phyloP scores from a whole-genome alignment of 805 yeast genomes.

The Kodamaea laetipori region DNA sequence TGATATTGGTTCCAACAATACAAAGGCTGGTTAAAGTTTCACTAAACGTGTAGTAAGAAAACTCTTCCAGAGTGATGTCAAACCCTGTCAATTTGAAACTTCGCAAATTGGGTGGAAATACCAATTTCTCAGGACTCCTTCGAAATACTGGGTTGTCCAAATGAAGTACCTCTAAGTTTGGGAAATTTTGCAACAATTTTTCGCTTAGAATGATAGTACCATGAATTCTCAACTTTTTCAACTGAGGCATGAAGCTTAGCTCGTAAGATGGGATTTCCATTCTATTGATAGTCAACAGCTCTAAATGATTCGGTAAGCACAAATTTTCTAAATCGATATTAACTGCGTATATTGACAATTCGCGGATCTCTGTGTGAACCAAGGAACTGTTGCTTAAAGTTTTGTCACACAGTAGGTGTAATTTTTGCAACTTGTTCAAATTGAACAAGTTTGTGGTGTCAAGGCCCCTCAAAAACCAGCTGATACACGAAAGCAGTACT shows the following conservation, averaged over 20 bases:
- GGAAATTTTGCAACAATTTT: neutral
- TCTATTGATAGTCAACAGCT: neutral
- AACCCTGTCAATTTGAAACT: neutral
- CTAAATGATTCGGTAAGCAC: neutral
- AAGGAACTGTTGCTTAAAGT: neutral
- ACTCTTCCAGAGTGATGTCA: neutral
- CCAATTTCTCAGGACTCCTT: neutral
- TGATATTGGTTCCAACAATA: neutral
- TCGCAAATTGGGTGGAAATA: neutral
- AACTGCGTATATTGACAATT: slow-evolving; percentile 1
- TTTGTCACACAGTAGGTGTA: slow-evolving; percentile 3
- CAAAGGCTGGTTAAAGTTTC: neutral
- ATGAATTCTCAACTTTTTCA: slow-evolving; percentile 2
- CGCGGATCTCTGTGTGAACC: neutral
- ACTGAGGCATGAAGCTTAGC: neutral
- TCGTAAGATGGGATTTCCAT: slow-evolving; percentile 2
- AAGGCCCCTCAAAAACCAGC: slow-evolving; percentile 3
- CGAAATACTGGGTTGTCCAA: slow-evolving; percentile 1
- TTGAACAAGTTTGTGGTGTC: neutral
- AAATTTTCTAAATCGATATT: slow-evolving; percentile 1
- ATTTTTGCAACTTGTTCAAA: neutral
- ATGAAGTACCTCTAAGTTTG: neutral
- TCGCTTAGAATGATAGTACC: neutral
- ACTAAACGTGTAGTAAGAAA: neutral
- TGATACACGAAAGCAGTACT: neutral